phyloP scores from a whole-genome alignment of 1,284 basidiomycete genomes.

The Cystobasidium pallidum region DNA sequence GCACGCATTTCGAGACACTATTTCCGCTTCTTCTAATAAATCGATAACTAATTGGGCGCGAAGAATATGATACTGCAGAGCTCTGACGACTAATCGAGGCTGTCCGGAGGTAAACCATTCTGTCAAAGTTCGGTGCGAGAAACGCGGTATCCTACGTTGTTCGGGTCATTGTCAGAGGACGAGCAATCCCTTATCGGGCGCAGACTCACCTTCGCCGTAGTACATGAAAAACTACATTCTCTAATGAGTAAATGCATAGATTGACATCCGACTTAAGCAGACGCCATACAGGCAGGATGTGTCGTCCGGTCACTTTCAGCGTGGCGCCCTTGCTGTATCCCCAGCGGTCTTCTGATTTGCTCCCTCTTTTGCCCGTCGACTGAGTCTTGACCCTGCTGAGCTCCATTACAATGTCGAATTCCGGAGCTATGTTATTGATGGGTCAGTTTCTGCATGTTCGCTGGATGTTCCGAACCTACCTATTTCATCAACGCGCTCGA shows the following conservation, averaged over 20 bases:
- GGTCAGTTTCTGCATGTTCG: neutral
- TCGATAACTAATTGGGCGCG: slow-evolving; percentile 71
- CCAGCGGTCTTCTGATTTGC: slow-evolving; percentile 67
- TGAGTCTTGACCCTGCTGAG: slow-evolving; percentile 55
- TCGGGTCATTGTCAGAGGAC: neutral
- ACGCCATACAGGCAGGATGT: slow-evolving; percentile 90
- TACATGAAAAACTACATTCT: slow-evolving; percentile 83
- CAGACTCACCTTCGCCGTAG: slow-evolving; percentile 68
- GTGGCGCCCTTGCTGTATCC: slow-evolving; percentile 74
- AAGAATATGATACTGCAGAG: slow-evolving; percentile 68
- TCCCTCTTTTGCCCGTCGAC: slow-evolving; percentile 48
- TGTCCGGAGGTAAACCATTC: slow-evolving; percentile 70
- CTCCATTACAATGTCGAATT: slow-evolving; percentile 56
- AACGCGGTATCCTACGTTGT: slow-evolving; percentile 67
- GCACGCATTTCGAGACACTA: slow-evolving; percentile 72
- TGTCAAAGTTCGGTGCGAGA: slow-evolving; percentile 69
- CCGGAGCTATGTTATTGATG: slow-evolving; percentile 41
- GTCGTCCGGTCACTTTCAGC: slow-evolving; percentile 82
- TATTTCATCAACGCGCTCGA: slow-evolving; percentile 64
- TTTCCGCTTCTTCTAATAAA: slow-evolving; percentile 76
- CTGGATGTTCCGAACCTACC: slow-evolving; percentile 2
- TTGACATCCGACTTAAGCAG: slow-evolving; percentile 84
- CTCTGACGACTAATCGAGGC: slow-evolving; percentile 63
- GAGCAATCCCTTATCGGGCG: neutral
- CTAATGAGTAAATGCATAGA: slow-evolving; percentile 81